Base-by-base conservation (phyloP, 345 rosid species). In the Corchorus capsularis region DNA sequence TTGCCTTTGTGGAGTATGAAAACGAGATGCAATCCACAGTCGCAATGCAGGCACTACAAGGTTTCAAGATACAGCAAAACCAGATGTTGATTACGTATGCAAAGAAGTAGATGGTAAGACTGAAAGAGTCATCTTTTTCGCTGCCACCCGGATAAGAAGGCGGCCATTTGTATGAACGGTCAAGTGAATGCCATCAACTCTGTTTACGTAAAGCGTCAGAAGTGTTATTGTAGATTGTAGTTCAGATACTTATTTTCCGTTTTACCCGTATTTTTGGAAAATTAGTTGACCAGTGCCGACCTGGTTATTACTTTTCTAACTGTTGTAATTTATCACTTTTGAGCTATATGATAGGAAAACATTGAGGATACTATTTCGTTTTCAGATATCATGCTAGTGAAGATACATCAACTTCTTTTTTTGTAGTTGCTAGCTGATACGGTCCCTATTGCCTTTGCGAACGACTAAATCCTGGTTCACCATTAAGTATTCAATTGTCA, bases 21-120 rank as follows among this genome's bases (percentile, higher is more conserved):
- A 94, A 96, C 22, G 99, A 96, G 87, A 84, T 89, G 91, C 99
- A 92, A 72, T 86, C 99, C 20, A 89, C 96, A 0, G 87, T 84
- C 4, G 99, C 98, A 6, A 87, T 96, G 98, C 97, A 91, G 65
- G 90, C 76, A 35, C 96, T 93, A 70, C 98, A 93, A 82, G 86
- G 92, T 77, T 91, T 85, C 77, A 96, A 91, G 87, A 84, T 95
- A 56, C 85, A 84, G 57, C 96, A 90, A 69, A 90, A 92, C 83
- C 88, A 83, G 57, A 91, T 96, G 98, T 80, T 81, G 78, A 92
- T 93, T 73, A 86, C 97, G 15, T 93, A 96, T 79, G 98, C 98
- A 55, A 96, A 93, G 94, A 96, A 93, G 74, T 96, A 96, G 89
- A 81, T 12, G 14, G 13, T 16, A 46, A 39, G 15, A 71, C 32